These are phyloP conservation scores for Penicillium expansum DNA, from an alignment of 2,329 filamentous ascomycete genomes.

Conservation along the genomic window DNA sequence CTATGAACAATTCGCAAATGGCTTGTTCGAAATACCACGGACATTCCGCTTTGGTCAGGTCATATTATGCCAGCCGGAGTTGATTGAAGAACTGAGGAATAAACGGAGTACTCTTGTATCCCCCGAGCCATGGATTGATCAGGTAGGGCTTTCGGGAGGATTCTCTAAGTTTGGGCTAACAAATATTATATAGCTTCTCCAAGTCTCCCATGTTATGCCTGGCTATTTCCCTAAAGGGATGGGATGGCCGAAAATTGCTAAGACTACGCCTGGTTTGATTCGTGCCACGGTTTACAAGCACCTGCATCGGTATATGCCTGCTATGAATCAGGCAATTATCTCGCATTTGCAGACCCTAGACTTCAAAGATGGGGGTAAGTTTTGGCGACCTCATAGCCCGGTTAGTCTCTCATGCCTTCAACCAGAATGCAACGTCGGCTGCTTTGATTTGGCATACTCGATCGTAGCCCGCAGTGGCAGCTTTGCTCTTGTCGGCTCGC, in stretches of 20 bases:
- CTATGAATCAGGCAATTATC: constrained; percentile 19
- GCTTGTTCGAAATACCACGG: constrained; percentile 24
- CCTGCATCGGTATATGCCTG: constrained; percentile 19
- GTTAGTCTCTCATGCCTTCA: not conserved
- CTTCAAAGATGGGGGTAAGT: constrained; percentile 12
- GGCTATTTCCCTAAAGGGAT: constrained; percentile 19
- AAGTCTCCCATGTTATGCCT: constrained; percentile 41
- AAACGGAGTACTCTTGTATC: constrained; percentile 14
- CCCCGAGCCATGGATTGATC: constrained; percentile 25
- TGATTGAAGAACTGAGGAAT: constrained; percentile 22
- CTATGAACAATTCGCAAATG: constrained; percentile 14
- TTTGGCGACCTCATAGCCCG: not conserved
- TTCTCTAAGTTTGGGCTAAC: not conserved
- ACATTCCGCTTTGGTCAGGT: constrained; percentile 23
- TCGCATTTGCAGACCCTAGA: constrained; percentile 13
- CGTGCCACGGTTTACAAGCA: constrained; percentile 20
- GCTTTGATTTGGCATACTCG: constrained; percentile 24
- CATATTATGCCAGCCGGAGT: constrained; percentile 18
- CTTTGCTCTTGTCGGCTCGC: constrained; percentile 19
- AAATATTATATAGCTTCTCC: constrained; percentile 11
- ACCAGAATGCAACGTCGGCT: constrained; percentile 15
- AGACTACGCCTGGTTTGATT: constrained; percentile 23
- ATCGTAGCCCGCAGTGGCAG: constrained; percentile 24
- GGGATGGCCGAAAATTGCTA: constrained; percentile 26
- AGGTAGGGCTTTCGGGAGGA: constrained; percentile 4